Evolutionary conservation across 805 yeast genomes (phyloP).

Genomic region (Teunomyces aglyptinius): DNA sequence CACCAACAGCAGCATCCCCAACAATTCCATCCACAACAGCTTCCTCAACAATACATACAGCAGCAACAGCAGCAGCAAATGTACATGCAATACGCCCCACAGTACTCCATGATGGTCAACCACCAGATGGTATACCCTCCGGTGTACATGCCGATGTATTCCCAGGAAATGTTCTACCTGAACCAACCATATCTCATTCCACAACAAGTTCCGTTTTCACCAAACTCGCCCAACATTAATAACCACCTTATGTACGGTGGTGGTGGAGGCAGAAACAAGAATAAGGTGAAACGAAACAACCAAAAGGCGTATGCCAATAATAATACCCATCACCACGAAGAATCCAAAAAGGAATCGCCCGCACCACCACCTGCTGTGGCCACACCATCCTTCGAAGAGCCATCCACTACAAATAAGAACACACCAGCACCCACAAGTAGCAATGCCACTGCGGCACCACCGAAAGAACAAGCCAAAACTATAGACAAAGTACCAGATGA

Average conservation of each 20-base stretch:
- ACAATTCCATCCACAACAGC: conserved; percentile 11
- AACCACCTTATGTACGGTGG: conserved; percentile 4
- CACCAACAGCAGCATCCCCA: conserved; percentile 10
- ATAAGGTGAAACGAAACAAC: conserved; percentile 8
- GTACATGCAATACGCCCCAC: conserved; percentile 14
- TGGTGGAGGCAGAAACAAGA: background rate
- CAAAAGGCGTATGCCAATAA: conserved; percentile 6
- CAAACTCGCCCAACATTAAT: conserved; percentile 5
- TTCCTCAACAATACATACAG: conserved; percentile 11
- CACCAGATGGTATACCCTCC: conserved; percentile 14
- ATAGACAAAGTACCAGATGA: conserved; percentile 3
- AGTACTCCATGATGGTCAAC: conserved; percentile 10
- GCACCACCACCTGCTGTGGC: background rate
- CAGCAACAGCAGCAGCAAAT: conserved; percentile 11
- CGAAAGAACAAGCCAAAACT: conserved; percentile 3
- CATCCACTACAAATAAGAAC: background rate
- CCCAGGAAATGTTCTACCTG: conserved; percentile 12
- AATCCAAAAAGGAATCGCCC: conserved; percentile 2
- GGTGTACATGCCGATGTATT: conserved; percentile 15
- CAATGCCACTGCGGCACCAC: conserved; percentile 1
- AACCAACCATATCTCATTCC: conserved; percentile 13
- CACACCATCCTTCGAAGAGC: conserved; percentile 3
- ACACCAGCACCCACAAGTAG: too few relatives aligned
- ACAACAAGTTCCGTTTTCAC: conserved; percentile 8
- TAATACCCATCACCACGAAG: conserved; percentile 6